A percentile compares a stretch with the other conserved stretches of the same genome.
Conservation (phyloP, 345 rosid genomes). For the Aquilaria yunnanensis region DNA sequence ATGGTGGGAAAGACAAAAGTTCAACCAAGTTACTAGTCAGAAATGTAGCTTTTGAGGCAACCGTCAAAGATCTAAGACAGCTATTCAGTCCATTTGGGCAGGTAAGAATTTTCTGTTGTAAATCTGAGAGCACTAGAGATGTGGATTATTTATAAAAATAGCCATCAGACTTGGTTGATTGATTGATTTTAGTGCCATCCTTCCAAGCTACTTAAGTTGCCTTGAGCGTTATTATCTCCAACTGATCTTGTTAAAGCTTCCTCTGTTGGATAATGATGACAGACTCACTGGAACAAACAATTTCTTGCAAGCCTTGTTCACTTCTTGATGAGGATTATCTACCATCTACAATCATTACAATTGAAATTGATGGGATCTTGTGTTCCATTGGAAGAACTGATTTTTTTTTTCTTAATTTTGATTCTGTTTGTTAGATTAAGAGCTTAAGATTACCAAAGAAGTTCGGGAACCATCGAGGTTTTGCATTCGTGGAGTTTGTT, state of each 20-base stretch:
- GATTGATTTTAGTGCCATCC: background rate
- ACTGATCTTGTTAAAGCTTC: too few species aligned
- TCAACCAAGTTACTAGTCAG: conserved; percentile 75
- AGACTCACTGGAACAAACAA: too few species aligned
- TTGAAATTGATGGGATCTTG: background rate
- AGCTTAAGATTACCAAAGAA: conserved; percentile 82
- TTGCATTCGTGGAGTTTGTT: conserved; percentile 75
- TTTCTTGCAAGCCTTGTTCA: too few species aligned
- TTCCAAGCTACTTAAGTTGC: too few species aligned
- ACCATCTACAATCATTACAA: too few species aligned
- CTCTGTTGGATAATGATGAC: too few species aligned
- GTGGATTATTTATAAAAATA: too few species aligned
- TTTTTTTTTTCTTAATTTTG: background rate
- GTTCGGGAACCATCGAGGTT: conserved; percentile 72
- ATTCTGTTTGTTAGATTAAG: conserved; percentile 51
- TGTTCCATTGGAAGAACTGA: background rate
- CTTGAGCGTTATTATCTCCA: too few species aligned
- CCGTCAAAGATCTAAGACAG: conserved; percentile 81
- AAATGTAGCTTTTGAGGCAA: conserved; percentile 96
- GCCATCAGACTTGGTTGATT: background rate
- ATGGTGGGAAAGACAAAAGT: conserved; percentile 52
- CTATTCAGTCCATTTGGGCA: conserved; percentile 93
- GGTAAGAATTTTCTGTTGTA: conserved; percentile 32
- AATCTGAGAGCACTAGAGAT: too few species aligned
- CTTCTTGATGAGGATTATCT: too few species aligned